These are phyloP conservation scores for Tephrocybe sp. DNA, from an alignment of 768 basidiomycete species.

Conservation along the genomic window DNA sequence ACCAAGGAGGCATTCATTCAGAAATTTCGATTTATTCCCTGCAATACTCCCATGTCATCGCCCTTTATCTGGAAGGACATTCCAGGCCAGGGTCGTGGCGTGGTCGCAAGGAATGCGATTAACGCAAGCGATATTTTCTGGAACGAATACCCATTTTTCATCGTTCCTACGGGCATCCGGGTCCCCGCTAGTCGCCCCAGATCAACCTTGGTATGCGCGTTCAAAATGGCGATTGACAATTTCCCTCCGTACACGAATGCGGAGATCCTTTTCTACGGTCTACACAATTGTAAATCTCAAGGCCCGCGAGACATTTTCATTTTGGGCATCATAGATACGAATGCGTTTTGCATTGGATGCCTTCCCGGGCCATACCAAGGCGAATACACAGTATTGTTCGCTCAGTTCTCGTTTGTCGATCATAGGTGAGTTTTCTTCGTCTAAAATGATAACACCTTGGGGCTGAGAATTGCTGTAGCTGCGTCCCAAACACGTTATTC, in stretches of 20 bases:
- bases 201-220: neutral
- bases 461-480: conserved; percentile 5
- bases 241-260: neutral
- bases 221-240: neutral
- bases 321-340: conserved; percentile 12
- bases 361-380: conserved; percentile 16
- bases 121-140: conserved; percentile 12
- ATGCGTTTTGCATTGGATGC: conserved; percentile 10
- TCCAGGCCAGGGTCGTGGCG: conserved; percentile 13
- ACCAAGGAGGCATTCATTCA: neutral
- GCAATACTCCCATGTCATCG: neutral
- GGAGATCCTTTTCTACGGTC: neutral
- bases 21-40: neutral
- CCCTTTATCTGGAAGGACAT: neutral
- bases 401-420: conserved; percentile 10
- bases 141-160: conserved; percentile 8
- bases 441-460: conserved; percentile 12
- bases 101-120: conserved; percentile 4
- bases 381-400: conserved; percentile 3
- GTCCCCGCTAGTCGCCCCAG: neutral
- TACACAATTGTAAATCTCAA: conserved; percentile 16
- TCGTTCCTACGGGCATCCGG: conserved; percentile 5
- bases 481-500: conserved; percentile 13
- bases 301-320: conserved; percentile 1
- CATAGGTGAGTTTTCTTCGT: conserved; percentile 14